Base-by-base conservation (phyloP, 1,284 basidiomycete species). In the Cyathus pygmaeus region DNA sequence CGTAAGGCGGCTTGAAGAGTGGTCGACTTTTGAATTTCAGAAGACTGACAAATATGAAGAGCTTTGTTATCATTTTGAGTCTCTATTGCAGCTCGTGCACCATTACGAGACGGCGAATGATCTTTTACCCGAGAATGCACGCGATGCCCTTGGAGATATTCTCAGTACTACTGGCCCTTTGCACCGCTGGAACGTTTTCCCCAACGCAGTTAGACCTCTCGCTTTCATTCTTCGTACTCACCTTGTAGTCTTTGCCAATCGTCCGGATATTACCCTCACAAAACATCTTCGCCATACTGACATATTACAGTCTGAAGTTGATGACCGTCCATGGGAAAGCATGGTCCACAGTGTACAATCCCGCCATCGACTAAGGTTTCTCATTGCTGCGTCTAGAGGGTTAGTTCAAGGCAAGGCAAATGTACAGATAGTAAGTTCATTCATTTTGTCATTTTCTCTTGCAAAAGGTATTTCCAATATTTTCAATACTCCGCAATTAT, bases 131-230 rank as follows among this genome's bases (percentile, higher is more conserved):
- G n/a, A n/a, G n/a, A n/a, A n/a, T n/a, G 19, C 50, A 30, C 21
- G 21, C 15, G 24, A n/a, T 26, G 55, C 51, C 17, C 41, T 57
- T 10, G 4, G 26, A 4, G 17, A n/a, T n/a, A 57, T 52, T 2
- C 55, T 61, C 23, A 39, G 41, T 21, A 27, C 50, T 1, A 55
- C 29, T 15, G 29, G 33, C 7, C 55, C 56, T 36, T 33, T 61
- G 7, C 44, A 49, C 29, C 50, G 41, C 3, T 61, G 59, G 59
- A 61, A 53, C 50, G 1, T 42, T 24, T 52, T 61, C 21, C 55
- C 55, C n/a, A 50, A 61, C 27, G 13, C 24, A 17, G 41, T 57
- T 31, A 39, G 59, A 7, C 50, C 55, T 17, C 39, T 61, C 7
- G 39, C 51, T 3, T 61, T 61, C 36, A 42, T 30, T 24, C 44